These are phyloP conservation scores for Fomitopsis pulvina DNA, from an alignment of 768 basidiomycete species.

Conservation along the genomic window DNA sequence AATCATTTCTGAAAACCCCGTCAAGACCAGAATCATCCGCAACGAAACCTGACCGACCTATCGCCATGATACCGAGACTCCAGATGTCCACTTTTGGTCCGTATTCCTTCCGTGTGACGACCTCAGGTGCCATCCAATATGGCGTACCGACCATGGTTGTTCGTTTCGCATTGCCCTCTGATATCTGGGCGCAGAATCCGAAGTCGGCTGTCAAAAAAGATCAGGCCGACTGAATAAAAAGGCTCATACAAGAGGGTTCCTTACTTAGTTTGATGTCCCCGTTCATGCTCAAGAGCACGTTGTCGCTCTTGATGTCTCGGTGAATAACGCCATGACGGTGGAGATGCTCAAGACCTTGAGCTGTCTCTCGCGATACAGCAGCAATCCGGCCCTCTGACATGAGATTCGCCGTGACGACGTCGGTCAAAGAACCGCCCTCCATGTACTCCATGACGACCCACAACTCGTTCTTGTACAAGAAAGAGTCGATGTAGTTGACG, in stretches of 20 bases:
- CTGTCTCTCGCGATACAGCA: conserved; percentile 88
- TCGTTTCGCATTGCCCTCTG: conserved; percentile 83
- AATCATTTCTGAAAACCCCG: conserved; percentile 72
- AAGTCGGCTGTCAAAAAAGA: conserved; percentile 68
- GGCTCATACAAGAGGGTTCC: conserved; percentile 27
- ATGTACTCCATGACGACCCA: conserved; percentile 99
- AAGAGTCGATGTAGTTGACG: conserved; percentile 99
- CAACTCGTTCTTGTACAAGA: conserved; percentile 94
- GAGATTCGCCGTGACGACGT: conserved; percentile 90
- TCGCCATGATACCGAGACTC: conserved; percentile 94
- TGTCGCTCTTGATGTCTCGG: conserved; percentile 98
- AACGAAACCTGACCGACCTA: conserved; percentile 47
- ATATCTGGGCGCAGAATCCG: conserved; percentile 97
- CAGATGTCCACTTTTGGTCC: conserved; percentile 99
- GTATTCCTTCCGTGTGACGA: conserved; percentile 96
- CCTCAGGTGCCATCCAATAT: conserved; percentile 99
- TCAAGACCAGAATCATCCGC: conserved; percentile 1
- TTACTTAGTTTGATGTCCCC: conserved; percentile 98
- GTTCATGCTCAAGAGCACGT: conserved; percentile 84
- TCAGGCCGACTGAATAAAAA: not conserved
- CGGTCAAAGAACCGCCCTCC: conserved; percentile 93
- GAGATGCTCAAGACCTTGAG: conserved; percentile 89
- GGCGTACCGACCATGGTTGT: conserved; percentile 99
- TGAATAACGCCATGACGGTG: conserved; percentile 97
- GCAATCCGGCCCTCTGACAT: conserved; percentile 99